Evolutionary conservation across 192 early-diverging fungal genomes (phyloP).

Genomic region (Coemansia umbellata): DNA sequence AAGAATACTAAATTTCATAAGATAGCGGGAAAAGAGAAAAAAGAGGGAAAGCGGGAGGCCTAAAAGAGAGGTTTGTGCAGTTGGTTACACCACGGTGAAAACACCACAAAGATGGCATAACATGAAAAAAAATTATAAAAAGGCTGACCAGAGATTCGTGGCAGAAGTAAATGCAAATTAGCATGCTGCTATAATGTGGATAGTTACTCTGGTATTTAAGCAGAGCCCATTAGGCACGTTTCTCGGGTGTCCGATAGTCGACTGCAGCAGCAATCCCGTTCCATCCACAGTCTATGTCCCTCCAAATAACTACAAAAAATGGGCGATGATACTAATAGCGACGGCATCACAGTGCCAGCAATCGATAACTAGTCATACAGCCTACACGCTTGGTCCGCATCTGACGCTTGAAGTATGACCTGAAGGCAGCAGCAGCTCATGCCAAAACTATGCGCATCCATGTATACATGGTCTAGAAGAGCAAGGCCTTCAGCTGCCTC

Average conservation of each 20-base stretch:
- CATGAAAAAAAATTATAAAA: too few relatives aligned
- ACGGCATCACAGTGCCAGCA: conserved; percentile 90
- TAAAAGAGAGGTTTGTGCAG: too few relatives aligned
- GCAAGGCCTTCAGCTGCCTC: conserved; percentile 72
- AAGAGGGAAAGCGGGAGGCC: too few relatives aligned
- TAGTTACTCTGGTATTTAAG: conserved; percentile 59
- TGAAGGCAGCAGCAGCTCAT: conserved; percentile 99
- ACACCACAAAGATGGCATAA: too few relatives aligned
- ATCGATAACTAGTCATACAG: conserved; percentile 94
- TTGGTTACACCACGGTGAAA: too few relatives aligned
- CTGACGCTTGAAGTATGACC: conserved; percentile 94
- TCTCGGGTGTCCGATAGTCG: conserved; percentile 88
- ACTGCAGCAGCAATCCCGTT: conserved; percentile 91
- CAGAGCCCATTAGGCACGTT: conserved; percentile 77
- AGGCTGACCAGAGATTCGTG: too few relatives aligned
- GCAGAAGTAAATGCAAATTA: too few relatives aligned
- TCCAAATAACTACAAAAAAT: conserved; percentile 91
- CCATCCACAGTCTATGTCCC: conserved; percentile 95
- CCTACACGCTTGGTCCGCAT: conserved; percentile 83
- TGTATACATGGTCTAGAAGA: conserved; percentile 89
- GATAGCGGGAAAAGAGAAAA: too few relatives aligned
- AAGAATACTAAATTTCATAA: too few relatives aligned
- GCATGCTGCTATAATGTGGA: too few relatives aligned
- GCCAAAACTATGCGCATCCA: conserved; percentile 98
- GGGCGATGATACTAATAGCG: conserved; percentile 86